A percentile compares a stretch with the other conserved stretches of the same genome.
Conservation (phyloP, 140 eudicot genomes). For the Oenanthe javanica region DNA sequence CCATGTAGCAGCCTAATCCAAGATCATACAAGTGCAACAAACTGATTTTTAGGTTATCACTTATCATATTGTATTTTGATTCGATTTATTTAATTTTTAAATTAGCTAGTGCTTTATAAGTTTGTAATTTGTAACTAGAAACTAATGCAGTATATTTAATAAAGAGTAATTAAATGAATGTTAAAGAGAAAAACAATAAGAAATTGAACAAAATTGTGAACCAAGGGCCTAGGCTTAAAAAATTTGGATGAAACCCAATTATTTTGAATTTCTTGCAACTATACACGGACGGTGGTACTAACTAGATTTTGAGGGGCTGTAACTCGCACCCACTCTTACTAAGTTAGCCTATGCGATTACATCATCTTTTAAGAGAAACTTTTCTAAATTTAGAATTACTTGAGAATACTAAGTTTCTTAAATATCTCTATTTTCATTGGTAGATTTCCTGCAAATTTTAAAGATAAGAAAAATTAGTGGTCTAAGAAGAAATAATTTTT, state of each 20-base stretch:
- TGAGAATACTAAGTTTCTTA: background rate
- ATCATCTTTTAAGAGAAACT: background rate
- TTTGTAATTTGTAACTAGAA: background rate
- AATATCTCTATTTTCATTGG: background rate
- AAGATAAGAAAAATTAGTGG: background rate
- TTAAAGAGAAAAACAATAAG: background rate
- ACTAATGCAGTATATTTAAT: too few relatives aligned
- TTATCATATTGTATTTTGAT: background rate
- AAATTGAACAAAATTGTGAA: background rate
- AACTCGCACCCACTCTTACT: background rate
- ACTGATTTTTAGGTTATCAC: background rate
- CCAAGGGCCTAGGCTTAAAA: background rate
- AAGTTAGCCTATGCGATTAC: background rate
- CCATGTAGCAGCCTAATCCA: background rate
- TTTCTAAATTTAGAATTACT: background rate
- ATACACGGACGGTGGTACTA: background rate
- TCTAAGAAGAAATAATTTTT: background rate
- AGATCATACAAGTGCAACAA: background rate
- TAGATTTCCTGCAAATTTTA: background rate
- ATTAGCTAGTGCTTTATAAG: background rate
- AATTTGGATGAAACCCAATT: background rate
- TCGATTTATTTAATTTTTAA: too few relatives aligned
- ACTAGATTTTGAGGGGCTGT: background rate
- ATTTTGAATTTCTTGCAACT: background rate
- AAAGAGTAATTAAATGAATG: too few relatives aligned